A percentile compares a stretch with the other conserved stretches of the same genome.
These are phyloP conservation scores for Ustilago loliicola DNA, from an alignment of 1,284 basidiomycete genomes.

Conservation along the genomic window DNA sequence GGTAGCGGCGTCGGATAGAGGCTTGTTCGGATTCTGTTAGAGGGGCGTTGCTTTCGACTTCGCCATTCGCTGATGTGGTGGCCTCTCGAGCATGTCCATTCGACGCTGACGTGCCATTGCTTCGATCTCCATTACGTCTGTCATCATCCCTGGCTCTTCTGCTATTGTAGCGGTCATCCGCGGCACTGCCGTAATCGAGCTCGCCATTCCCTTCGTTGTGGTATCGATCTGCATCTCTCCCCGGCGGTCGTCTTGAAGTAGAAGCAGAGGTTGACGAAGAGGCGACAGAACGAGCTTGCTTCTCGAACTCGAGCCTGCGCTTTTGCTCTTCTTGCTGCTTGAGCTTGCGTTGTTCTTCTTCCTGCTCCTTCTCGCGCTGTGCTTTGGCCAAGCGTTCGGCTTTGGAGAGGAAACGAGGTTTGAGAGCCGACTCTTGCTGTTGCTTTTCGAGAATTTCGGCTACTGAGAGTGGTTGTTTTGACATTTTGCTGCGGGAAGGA, in stretches of 20 bases:
- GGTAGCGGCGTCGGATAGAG: slow-evolving; percentile 59
- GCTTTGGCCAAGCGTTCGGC: slow-evolving; percentile 59
- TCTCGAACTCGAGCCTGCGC: slow-evolving; percentile 80
- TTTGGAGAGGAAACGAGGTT: slow-evolving; percentile 62
- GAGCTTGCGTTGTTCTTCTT: slow-evolving; percentile 42
- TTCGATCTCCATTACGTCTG: not conserved
- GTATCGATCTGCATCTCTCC: slow-evolving; percentile 9
- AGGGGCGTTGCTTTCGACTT: slow-evolving; percentile 10
- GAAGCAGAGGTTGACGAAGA: slow-evolving; percentile 23
- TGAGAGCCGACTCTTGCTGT: slow-evolving; percentile 48
- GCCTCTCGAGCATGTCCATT: not conserved
- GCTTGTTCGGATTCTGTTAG: slow-evolving; percentile 58
- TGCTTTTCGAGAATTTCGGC: slow-evolving; percentile 60
- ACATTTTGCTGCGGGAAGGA: slow-evolving; percentile 20
- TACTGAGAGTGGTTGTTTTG: slow-evolving; percentile 58
- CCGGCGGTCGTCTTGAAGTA: not conserved
- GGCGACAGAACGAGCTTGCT: slow-evolving; percentile 70
- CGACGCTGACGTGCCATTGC: not conserved
- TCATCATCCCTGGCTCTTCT: not conserved
- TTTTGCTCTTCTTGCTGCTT: slow-evolving; percentile 76
- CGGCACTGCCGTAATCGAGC: slow-evolving; percentile 32
- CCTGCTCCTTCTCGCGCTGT: slow-evolving; percentile 31
- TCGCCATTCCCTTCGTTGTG: slow-evolving; percentile 12
- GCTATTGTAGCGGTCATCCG: slow-evolving; percentile 24
- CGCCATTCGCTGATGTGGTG: not conserved